Conservation (phyloP, 192 early-diverging fungal species). For the Chytriomyces sp. region DNA sequence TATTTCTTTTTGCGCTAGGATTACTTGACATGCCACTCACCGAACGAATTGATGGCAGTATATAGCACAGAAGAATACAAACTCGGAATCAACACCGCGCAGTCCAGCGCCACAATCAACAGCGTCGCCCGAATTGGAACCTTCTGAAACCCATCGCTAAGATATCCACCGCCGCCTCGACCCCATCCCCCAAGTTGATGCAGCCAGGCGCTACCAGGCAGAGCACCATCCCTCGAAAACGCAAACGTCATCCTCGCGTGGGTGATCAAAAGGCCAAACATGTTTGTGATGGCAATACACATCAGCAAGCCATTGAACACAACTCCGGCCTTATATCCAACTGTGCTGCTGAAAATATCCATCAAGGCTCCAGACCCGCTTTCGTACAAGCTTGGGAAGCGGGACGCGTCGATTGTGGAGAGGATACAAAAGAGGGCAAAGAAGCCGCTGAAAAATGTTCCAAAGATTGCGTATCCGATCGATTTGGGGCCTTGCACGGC, state of each 20-base stretch:
- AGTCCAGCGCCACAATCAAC: conserved; percentile 23
- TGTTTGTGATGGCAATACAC: conserved; percentile 33
- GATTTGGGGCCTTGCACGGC: conserved; percentile 26
- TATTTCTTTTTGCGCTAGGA: too few relatives aligned
- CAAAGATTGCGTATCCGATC: conserved; percentile 21
- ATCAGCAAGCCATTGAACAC: conserved; percentile 33
- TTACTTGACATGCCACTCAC: too few relatives aligned
- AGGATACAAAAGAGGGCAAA: conserved; percentile 37
- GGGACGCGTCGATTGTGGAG: conserved; percentile 24
- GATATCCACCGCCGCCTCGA: not conserved
- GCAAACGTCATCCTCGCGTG: conserved; percentile 37
- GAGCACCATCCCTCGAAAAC: conserved; percentile 32
- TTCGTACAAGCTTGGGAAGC: conserved; percentile 1
- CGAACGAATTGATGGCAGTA: conserved; percentile 36
- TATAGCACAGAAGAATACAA: conserved; percentile 24
- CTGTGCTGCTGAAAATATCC: conserved; percentile 28
- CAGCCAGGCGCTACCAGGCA: conserved; percentile 30
- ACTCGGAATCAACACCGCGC: conserved; percentile 25
- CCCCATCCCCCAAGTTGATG: conserved; percentile 6
- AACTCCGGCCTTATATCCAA: conserved; percentile 11
- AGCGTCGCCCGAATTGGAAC: conserved; percentile 26
- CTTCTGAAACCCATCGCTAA: not conserved
- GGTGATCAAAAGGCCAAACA: conserved; percentile 26
- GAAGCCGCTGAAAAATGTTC: conserved; percentile 32
- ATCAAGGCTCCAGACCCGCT: conserved; percentile 26